phyloP scores from a whole-genome alignment of 495 filamentous ascomycete species.

The Sabuloglossum arenarium region DNA sequence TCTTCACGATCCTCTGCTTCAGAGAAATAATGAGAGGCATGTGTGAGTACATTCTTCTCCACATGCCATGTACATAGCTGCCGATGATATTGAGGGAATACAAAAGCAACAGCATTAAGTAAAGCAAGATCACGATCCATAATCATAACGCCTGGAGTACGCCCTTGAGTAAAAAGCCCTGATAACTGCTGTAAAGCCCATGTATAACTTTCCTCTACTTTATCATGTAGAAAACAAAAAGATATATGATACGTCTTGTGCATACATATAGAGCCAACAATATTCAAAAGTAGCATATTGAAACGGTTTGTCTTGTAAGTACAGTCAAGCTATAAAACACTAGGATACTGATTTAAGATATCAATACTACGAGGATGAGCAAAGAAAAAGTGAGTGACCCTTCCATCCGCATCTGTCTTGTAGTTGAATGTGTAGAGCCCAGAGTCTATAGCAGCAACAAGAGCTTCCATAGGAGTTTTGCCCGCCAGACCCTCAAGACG shows the following conservation, averaged over 20 bases:
- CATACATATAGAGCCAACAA: neutral
- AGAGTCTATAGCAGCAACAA: too few relatives aligned
- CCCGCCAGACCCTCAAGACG: too few relatives aligned
- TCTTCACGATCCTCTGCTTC: neutral
- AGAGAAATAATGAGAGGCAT: neutral
- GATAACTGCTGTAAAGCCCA: neutral
- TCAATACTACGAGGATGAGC: neutral
- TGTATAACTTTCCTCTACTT: neutral
- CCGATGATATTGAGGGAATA: neutral
- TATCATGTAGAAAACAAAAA: neutral
- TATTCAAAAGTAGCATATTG: neutral
- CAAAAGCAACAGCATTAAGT: neutral
- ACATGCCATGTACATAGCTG: neutral
- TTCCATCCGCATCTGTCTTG: too few relatives aligned
- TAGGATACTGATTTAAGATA: neutral
- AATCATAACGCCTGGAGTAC: neutral
- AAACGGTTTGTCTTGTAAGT: neutral
- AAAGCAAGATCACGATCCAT: neutral
- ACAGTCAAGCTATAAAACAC: slow-evolving; percentile 7
- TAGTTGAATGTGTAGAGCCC: too few relatives aligned
- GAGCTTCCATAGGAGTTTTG: too few relatives aligned
- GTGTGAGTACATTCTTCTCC: neutral
- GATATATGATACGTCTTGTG: neutral
- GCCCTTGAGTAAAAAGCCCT: neutral
- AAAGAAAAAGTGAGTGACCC: too few relatives aligned